Percentiles rank a stretch among this genome's conserved stretches.
These are phyloP conservation scores for Cytospora leucostoma DNA, from an alignment of 2,329 filamentous ascomycete species.

Conservation along the genomic window DNA sequence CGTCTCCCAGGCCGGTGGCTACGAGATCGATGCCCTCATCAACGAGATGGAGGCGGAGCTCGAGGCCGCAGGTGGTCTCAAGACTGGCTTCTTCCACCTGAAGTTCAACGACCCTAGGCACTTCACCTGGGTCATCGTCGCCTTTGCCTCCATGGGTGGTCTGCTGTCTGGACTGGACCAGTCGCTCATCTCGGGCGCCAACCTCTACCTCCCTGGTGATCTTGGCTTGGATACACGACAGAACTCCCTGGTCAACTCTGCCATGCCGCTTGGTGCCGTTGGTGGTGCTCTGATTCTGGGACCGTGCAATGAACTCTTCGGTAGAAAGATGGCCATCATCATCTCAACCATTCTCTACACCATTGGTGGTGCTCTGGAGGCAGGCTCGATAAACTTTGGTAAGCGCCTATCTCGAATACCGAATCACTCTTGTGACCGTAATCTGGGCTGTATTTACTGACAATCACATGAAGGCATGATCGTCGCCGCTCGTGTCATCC, in stretches of 20 bases:
- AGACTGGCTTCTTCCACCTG: conserved; percentile 52
- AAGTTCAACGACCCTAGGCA: conserved; percentile 62
- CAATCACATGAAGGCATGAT: conserved; percentile 56
- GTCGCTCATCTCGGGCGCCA: conserved; percentile 71
- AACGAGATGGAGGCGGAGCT: conserved; percentile 46
- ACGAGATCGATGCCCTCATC: conserved; percentile 44
- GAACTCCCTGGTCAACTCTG: conserved; percentile 67
- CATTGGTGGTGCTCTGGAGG: conserved; percentile 67
- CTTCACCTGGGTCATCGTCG: conserved; percentile 69
- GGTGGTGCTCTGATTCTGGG: conserved; percentile 68
- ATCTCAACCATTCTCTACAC: conserved; percentile 71
- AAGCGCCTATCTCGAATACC: conserved; percentile 19
- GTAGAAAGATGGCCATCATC: conserved; percentile 68
- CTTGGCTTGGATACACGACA: conserved; percentile 57
- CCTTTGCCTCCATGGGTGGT: conserved; percentile 75
- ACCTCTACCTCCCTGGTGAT: conserved; percentile 63
- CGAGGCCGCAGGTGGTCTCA: conserved; percentile 33
- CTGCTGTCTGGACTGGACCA: conserved; percentile 73
- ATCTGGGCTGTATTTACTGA: background rate
- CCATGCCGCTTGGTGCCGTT: conserved; percentile 72
- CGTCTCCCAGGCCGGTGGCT: conserved; percentile 38
- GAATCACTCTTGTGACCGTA: background rate
- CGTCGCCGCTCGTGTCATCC: conserved; percentile 65
- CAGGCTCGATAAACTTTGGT: conserved; percentile 66
- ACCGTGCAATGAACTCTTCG: conserved; percentile 67